Conservation (phyloP, 306 rosid species). For the Ormosia emarginata region DNA sequence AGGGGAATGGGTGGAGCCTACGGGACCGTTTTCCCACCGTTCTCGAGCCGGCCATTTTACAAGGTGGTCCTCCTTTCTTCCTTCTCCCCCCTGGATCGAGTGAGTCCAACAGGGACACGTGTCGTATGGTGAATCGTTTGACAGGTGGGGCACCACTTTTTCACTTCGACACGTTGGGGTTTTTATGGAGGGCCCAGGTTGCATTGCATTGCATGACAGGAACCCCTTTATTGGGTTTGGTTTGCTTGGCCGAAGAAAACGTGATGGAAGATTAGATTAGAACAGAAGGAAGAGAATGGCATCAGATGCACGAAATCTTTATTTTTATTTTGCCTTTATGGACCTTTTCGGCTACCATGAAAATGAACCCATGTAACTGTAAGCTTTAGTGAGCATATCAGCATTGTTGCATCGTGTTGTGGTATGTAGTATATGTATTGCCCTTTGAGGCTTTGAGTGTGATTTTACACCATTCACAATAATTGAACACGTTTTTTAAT, state of each 20-base stretch:
- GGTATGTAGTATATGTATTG: neutral
- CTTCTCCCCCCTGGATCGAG: neutral
- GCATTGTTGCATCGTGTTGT: neutral
- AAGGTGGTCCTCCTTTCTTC: conserved; percentile 5
- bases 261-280: neutral
- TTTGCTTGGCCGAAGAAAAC: conserved; percentile 1
- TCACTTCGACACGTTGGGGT: conserved; percentile 25
- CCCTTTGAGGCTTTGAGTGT: neutral
- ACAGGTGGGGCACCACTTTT: conserved; percentile 32
- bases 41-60: conserved; percentile 18
- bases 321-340: neutral
- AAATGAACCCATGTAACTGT: neutral
- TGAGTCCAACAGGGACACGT: neutral
- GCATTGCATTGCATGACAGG: neutral
- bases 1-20: conserved; percentile 25
- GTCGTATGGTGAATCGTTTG: neutral
- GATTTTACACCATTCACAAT: neutral
- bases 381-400: neutral
- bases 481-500: neutral
- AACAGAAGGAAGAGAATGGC: neutral
- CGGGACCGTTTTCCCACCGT: conserved; percentile 27
- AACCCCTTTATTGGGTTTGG: conserved; percentile 3
- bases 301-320: neutral
- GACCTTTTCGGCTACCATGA: neutral
- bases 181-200: neutral